Base-by-base conservation (phyloP, 371 early-diverging fungal genomes). In the Syncephalis fuscata region DNA sequence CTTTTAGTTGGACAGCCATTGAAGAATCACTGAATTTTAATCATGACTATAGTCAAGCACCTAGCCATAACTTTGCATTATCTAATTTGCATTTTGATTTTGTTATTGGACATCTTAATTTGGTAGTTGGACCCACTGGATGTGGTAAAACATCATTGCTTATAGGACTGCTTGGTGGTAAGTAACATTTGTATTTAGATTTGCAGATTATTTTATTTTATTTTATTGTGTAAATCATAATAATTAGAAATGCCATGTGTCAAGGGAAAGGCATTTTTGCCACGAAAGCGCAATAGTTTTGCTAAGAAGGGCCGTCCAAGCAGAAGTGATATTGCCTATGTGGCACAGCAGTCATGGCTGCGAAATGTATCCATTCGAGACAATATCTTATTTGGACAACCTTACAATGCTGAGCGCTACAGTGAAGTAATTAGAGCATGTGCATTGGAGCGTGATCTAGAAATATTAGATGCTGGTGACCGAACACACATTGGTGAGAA, bases 401-500 rank as follows among this genome's bases (percentile, higher is more conserved):
- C 60, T 5, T 88, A 66, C 47, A 72, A 83, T 43, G 59, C 62
- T 25, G 68, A 56, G 1, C 70, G 81, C 14, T 85, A 85, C 51
- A 69, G 72, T 27, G 63, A 73, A 45, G 75, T 80, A 1, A 53
- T 86, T n/a, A 57, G 59, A 3, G 63, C 64, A 24, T 80, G 80
- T 39, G 80, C 80, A 10, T 58, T 82, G 44, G 64, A 65, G 46
- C 63, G 78, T 3, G 95, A 94, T 60, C 63, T 94, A 17, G 69
- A 80, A 27, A 75, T 76, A 39, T 60, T 97, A 7, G 73, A 76
- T 22, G 78, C 80, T 45, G 93, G 92, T 27, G 96, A 96, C 55
- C 48, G 66, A 59, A 95, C 95, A 0, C 88, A 92, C 64, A 80
- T 93, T 56, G 95, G 94, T 16, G 93, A 92, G 60, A 77, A 77